Conservation (phyloP, 148 eudicot genomes). For the Pharnaceum exiguum region DNA sequence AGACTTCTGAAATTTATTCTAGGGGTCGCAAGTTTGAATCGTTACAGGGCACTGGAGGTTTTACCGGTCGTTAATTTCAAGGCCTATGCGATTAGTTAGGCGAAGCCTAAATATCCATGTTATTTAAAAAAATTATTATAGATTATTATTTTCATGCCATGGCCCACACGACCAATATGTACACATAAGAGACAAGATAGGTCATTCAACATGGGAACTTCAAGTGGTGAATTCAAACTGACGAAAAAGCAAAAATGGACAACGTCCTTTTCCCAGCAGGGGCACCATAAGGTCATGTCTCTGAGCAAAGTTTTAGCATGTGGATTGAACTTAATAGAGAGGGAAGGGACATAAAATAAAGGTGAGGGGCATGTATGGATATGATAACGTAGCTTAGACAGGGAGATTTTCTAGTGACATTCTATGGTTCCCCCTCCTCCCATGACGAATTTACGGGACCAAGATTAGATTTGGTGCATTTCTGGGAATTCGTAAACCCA, state of each 20-base stretch:
- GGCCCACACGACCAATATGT: slow-evolving; percentile 19
- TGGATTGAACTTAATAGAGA: slow-evolving; percentile 16
- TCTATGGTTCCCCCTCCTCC: slow-evolving; percentile 3
- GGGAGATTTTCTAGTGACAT: slow-evolving; percentile 10
- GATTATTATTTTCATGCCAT: slow-evolving; percentile 9
- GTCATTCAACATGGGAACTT: slow-evolving; percentile 31
- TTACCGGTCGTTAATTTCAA: too few species aligned
- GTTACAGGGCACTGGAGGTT: too few species aligned
- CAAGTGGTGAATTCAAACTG: slow-evolving; percentile 31
- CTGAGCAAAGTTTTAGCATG: slow-evolving; percentile 25
- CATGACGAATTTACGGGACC: slow-evolving; percentile 18
- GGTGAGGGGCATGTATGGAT: slow-evolving; percentile 1
- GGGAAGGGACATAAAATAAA: neutral
- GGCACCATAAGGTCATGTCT: slow-evolving; percentile 34
- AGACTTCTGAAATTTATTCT: too few species aligned
- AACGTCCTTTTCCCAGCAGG: slow-evolving; percentile 15
- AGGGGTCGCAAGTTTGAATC: too few species aligned
- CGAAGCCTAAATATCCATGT: too few species aligned
- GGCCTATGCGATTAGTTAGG: too few species aligned
- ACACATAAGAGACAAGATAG: slow-evolving; percentile 28
- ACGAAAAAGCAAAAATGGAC: slow-evolving; percentile 15
- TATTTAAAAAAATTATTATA: too few species aligned
- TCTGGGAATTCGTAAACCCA: slow-evolving; percentile 21
- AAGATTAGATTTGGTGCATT: slow-evolving; percentile 36
- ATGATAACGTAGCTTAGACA: neutral